Base-by-base conservation (phyloP, 257 asterid species). In the Rehmannia glutinosa region DNA sequence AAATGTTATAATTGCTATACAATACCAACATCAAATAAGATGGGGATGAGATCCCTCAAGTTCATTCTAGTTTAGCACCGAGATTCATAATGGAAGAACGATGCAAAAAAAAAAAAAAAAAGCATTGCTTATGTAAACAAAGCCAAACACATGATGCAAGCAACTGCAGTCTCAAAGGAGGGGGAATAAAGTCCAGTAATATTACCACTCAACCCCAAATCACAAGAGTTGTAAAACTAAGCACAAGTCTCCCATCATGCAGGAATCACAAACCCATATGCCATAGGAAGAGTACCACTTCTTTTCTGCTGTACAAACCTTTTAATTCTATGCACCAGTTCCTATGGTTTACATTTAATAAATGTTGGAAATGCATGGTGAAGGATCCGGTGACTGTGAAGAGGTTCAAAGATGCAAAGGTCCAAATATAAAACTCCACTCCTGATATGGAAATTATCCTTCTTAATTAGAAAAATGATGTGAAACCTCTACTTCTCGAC, bases 11-110 rank as follows among this genome's bases (percentile, higher is more conserved):
- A 53, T 61, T 56, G 16, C 20, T 52, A 33, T 19, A 19, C 53
- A 8, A 38, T 62, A 23, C 5, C 33, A 59, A 76, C 35, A 61
- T 41, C 32, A 66, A 42, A 54, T 8, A 39, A 17, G 56, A 32
- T 10, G 54, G 66, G n/a, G n/a, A 64, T 15, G 43, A 47, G 64
- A 57, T 51, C 69, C 25, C 62, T 28, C 49, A 47, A 59, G 20
- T 30, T 56, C 25, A 54, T 41, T 50, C 52, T 11, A 45, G 23
- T 30, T 36, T 62, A 69, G 32, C 10, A n/a, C 24, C 39, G 11
- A 23, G 24, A 24, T 59, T 20, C 54, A 61, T n/a, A 21, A 61
- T 7, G 41, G 42, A 32, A 49, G 19, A 12, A 17, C 21, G 51
- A 16, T 15, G 45, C 43, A 35, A 24, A 19, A 10, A 6, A 30